Percentiles rank a stretch among this genome's conserved stretches.
Evolutionary conservation across 2,329 filamentous ascomycete species (phyloP).

Genomic region (Verticillium nubilum): DNA sequence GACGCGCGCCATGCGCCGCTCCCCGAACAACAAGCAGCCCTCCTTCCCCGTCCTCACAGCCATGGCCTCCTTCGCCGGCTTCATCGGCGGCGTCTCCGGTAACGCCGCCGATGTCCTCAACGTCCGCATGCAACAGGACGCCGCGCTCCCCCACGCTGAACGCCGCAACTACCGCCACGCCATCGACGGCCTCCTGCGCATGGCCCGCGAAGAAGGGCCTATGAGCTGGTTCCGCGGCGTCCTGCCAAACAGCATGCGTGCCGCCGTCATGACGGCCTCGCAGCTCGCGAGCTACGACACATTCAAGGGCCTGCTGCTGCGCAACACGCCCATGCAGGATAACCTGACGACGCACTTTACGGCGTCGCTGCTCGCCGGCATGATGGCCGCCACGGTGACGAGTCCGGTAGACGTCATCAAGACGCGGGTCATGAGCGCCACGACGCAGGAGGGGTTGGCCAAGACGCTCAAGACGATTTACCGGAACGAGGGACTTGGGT

Average conservation of each 20-base stretch:
- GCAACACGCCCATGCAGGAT: slow-evolving; percentile 62
- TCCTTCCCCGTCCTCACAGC: slow-evolving; percentile 73
- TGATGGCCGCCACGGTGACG: slow-evolving; percentile 79
- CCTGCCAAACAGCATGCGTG: slow-evolving; percentile 74
- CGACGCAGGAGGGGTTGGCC: slow-evolving; percentile 45
- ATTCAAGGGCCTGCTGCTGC: slow-evolving; percentile 67
- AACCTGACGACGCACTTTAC: slow-evolving; percentile 73
- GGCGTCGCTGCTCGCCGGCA: slow-evolving; percentile 71
- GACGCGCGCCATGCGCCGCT: slow-evolving; percentile 48
- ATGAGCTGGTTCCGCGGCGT: slow-evolving; percentile 76
- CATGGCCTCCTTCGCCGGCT: slow-evolving; percentile 78
- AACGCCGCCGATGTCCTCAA: slow-evolving; percentile 97
- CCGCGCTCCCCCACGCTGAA: slow-evolving; percentile 65
- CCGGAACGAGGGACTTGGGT: slow-evolving; percentile 63
- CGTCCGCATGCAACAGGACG: slow-evolving; percentile 95
- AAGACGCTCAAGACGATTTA: slow-evolving; percentile 62
- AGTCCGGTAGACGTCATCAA: slow-evolving; percentile 87
- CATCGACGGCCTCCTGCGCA: slow-evolving; percentile 77
- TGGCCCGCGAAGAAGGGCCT: slow-evolving; percentile 80
- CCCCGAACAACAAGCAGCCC: slow-evolving; percentile 38
- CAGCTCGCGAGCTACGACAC: slow-evolving; percentile 82
- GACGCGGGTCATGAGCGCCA: slow-evolving; percentile 76
- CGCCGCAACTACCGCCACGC: slow-evolving; percentile 88
- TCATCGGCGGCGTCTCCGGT: slow-evolving; percentile 82
- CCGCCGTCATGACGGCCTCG: slow-evolving; percentile 80